Evolutionary conservation across 2,329 filamentous ascomycete species (phyloP).

Genomic region (Calonectria pseudoturangicola): DNA sequence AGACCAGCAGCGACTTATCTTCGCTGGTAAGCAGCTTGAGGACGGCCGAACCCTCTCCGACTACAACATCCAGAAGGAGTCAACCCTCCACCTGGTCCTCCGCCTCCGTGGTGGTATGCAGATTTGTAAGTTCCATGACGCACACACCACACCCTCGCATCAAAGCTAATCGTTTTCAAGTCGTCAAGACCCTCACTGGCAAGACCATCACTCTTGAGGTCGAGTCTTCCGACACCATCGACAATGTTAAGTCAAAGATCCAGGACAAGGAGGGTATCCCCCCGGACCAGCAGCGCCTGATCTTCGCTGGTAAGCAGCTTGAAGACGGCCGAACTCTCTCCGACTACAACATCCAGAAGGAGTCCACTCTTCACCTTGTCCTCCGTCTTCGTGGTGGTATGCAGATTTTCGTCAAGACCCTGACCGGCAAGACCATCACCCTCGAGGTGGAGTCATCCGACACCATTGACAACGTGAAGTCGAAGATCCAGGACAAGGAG

Average conservation of each 20-base stretch:
- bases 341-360: slow-evolving; percentile 98
- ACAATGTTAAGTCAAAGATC: slow-evolving; percentile 98
- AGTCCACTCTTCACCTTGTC: slow-evolving; percentile 89
- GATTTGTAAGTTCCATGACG: slow-evolving; percentile 73
- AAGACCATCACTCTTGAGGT: slow-evolving; percentile 65
- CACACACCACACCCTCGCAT: background rate
- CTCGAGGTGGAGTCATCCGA: slow-evolving; percentile 92
- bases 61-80: slow-evolving; percentile 78
- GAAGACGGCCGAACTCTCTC: slow-evolving; percentile 93
- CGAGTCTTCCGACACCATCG: slow-evolving; percentile 73
- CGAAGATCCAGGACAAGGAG: slow-evolving; percentile 94
- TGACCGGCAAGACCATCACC: slow-evolving; percentile 96
- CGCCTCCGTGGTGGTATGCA: slow-evolving; percentile 81
- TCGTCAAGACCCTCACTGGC: slow-evolving; percentile 90
- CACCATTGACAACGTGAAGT: slow-evolving; percentile 96
- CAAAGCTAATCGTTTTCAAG: slow-evolving; percentile 52
- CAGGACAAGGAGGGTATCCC: slow-evolving; percentile 99
- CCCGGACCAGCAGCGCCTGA: slow-evolving; percentile 94
- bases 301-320: slow-evolving; percentile 96
- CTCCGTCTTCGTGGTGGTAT: slow-evolving; percentile 92
- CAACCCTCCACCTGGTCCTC: slow-evolving; percentile 84
- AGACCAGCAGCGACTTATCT: slow-evolving; percentile 96
- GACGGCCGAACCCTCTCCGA: slow-evolving; percentile 81
- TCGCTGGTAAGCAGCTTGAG: slow-evolving; percentile 97
- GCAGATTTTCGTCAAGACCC: slow-evolving; percentile 91